Conservation (phyloP, 495 filamentous ascomycete species). For the Talaromyces nanjingensis region DNA sequence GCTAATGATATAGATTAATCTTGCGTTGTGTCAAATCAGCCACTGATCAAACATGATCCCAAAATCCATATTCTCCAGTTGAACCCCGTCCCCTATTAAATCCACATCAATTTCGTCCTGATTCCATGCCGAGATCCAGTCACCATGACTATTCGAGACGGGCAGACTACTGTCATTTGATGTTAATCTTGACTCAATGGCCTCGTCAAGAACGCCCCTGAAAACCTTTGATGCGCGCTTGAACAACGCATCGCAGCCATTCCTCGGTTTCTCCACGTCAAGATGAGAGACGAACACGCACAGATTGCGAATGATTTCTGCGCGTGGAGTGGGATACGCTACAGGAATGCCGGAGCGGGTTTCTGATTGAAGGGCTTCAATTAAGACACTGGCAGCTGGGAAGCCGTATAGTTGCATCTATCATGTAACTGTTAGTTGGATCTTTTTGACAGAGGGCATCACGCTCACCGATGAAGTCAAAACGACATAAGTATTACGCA, state of each 20-base stretch:
- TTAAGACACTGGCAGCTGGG: slow-evolving; percentile 35
- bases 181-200: slow-evolving; percentile 21
- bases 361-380: slow-evolving; percentile 37
- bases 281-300: slow-evolving; percentile 45
- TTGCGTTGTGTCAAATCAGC: slow-evolving; percentile 16
- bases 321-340: slow-evolving; percentile 36
- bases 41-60: slow-evolving; percentile 24
- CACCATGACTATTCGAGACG: background rate
- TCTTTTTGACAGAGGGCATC: background rate
- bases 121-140: background rate
- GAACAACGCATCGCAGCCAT: slow-evolving; percentile 22
- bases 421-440: background rate
- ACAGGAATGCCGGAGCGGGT: slow-evolving; percentile 32
- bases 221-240: slow-evolving; percentile 22
- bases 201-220: slow-evolving; percentile 25
- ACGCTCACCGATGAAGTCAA: slow-evolving; percentile 19
- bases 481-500: slow-evolving; percentile 22
- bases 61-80: slow-evolving; percentile 23
- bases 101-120: slow-evolving; percentile 15
- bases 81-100: slow-evolving; percentile 16
- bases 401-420: slow-evolving; percentile 37
- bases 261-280: slow-evolving; percentile 18
- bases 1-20: too few relatives aligned
- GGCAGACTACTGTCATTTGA: background rate
- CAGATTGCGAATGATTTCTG: slow-evolving; percentile 51